These are phyloP conservation scores for Eucommia ulmoides DNA, from an alignment of 257 asterid species.

Conservation along the genomic window DNA sequence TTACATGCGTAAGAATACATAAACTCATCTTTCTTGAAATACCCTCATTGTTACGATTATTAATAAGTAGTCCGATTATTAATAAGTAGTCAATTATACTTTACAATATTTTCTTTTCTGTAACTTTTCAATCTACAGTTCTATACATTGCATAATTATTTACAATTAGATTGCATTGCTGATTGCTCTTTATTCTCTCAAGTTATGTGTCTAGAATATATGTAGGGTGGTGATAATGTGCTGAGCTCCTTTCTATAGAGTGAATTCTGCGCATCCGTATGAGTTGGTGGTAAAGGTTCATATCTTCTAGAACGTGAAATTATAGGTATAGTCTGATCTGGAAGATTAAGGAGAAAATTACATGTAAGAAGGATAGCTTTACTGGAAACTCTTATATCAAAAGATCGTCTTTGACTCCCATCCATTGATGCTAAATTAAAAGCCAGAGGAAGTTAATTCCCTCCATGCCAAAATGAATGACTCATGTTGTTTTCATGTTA, in stretches of 20 bases:
- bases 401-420: neutral
- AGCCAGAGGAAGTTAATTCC: neutral
- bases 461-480: neutral
- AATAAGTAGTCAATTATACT: too few relatives aligned
- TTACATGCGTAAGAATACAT: conserved; percentile 67
- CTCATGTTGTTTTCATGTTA: neutral
- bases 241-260: too few relatives aligned
- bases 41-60: too few relatives aligned
- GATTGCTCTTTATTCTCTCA: neutral
- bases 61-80: too few relatives aligned
- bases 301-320: too few relatives aligned
- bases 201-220: neutral
- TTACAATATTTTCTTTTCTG: too few relatives aligned
- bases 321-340: neutral
- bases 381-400: neutral
- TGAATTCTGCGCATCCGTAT: too few relatives aligned
- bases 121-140: too few relatives aligned
- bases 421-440: neutral
- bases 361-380: neutral
- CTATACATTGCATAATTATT: neutral
- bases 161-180: neutral
- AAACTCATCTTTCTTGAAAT: too few relatives aligned
- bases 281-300: too few relatives aligned
- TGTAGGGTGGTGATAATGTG: too few relatives aligned
- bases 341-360: neutral